Evolutionary conservation across 768 basidiomycete genomes (phyloP), one percentile per base, ranked within the genome.

Genomic region (Lenzites betulinus): DNA sequence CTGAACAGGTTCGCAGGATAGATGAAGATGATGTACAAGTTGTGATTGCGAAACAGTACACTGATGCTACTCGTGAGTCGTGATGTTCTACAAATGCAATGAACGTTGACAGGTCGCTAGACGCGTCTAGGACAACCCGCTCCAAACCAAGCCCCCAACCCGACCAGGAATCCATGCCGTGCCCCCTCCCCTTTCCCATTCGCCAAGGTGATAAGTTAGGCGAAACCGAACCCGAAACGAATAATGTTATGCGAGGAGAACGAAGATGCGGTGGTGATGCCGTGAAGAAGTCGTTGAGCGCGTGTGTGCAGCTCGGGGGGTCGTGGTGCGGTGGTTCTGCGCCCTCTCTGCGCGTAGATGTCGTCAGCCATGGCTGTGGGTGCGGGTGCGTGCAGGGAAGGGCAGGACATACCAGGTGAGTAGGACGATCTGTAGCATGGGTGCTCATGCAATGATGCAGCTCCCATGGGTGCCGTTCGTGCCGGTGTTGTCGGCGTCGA

Each of bases 401-500:
- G 18, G 38, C 18, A 18, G 18, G 38, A 16, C 23, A 23, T 18
- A 42, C 39, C 15, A 8, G 25, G 18, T 26, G 39, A 39, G 16
- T 26, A 28, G 39, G 26, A 23, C 16, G 46, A 7, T 38, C 25
- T 33, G 25, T 35, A 25, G 25, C 2, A 18, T 4, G 23, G 15
- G 38, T 36, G 41, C 53, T 59, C 58, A 64, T 39, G 63, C 63
- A 39, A 64, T 59, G 53, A 53, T 52, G 63, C 63, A 64, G 36
- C 28, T 28, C 35, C 47, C 41, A 49, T 54, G 58, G 49, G 20
- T 50, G 33, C 53, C 43, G 51, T 15, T 25, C 22, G 39, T 56
- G 23, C 58, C 58, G 26, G 43, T 12, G 12, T 41, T 43, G 49
- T 64, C 64, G 33, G 46, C 23, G 56, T 60, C 54, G 59, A 52